Base-by-base conservation (phyloP, 2,329 filamentous ascomycete genomes). In the Nigrospora oryzae region DNA sequence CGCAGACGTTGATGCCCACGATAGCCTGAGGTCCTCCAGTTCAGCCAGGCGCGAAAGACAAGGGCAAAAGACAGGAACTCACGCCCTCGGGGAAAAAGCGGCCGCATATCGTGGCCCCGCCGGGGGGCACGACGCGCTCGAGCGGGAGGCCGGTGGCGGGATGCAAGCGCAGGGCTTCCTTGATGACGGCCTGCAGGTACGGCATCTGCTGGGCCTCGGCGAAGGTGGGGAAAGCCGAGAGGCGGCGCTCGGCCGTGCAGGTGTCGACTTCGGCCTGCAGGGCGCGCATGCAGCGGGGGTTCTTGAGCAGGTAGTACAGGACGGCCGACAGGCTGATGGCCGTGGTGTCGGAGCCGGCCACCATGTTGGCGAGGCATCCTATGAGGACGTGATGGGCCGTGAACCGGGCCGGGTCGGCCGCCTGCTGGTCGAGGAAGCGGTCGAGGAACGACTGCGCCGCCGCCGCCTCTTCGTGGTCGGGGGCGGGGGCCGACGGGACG, bases 161-260 rank as follows among this genome's bases (percentile, higher is more conserved):
- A 41, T 74, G 68, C 16, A 78, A 57, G n/a, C 75, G 66, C n/a
- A 77, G 55, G 0, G 69, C 69, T 52, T 78, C 74, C 45, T 75
- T 75, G 32, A 78, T 67, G 3, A 70, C 66, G 0, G 72, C 73
- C 47, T 77, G 68, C 11, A 77, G 60, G 48, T 77, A 79, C 0
- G 70, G 70, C 54, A 73, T 57, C 36, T 53, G 59, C 13, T 63
- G 66, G 4, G 49, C 63, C 49, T 66, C 65, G 35, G 59, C 66
- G 53, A 62, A 71, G 28, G 5, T 30, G 3, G 23, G 30, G 28
- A 35, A 32, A 4, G 19, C 19, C 23, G 23, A 28, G 23, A 28
- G 23, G 23, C 23, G 5, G 23, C 23, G 5, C 23, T 28, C 23
- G 23, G 23, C 23, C 23, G 23, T 28, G 7, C 2, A 28, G 7